A percentile compares a stretch with the other conserved stretches of the same genome.
Conservation (phyloP, 2,329 filamentous ascomycete species). For the Fusarium piperis region DNA sequence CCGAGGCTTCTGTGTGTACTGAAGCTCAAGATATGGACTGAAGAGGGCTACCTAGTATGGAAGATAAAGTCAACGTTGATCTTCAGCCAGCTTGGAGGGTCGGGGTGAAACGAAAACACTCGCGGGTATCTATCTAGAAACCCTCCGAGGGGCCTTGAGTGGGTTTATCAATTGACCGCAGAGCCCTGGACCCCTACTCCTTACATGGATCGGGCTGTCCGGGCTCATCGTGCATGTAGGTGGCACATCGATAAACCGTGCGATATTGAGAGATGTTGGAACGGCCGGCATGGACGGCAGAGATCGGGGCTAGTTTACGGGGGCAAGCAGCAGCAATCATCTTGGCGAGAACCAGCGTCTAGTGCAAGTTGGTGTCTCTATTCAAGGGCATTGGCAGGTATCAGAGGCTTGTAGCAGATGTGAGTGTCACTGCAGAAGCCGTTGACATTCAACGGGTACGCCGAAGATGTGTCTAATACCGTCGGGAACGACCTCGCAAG, state of each 20-base stretch:
- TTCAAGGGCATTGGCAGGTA: not conserved
- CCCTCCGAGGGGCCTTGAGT: not conserved
- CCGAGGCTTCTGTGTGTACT: not conserved
- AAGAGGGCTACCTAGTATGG: not conserved
- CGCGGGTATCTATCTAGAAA: not conserved
- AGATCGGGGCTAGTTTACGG: constrained; percentile 3
- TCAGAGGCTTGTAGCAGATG: not conserved
- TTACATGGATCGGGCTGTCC: not conserved
- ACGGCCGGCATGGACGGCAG: not conserved
- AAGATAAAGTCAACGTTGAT: not conserved
- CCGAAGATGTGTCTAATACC: not conserved
- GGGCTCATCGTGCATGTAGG: not conserved
- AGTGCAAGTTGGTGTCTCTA: not conserved
- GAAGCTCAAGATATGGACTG: not conserved
- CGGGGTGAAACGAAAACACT: no score
- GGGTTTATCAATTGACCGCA: not conserved
- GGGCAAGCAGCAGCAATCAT: not conserved
- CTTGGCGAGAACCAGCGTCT: not conserved
- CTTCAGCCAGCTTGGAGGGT: not conserved
- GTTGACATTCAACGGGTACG: not conserved
- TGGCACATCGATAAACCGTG: not conserved
- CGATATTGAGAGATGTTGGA: not conserved
- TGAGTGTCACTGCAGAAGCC: not conserved
- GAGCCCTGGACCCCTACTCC: not conserved
- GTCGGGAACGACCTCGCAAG: not conserved